These are phyloP conservation scores for Fremontodendron californicum DNA, from an alignment of 345 rosid species.

Conservation along the genomic window DNA sequence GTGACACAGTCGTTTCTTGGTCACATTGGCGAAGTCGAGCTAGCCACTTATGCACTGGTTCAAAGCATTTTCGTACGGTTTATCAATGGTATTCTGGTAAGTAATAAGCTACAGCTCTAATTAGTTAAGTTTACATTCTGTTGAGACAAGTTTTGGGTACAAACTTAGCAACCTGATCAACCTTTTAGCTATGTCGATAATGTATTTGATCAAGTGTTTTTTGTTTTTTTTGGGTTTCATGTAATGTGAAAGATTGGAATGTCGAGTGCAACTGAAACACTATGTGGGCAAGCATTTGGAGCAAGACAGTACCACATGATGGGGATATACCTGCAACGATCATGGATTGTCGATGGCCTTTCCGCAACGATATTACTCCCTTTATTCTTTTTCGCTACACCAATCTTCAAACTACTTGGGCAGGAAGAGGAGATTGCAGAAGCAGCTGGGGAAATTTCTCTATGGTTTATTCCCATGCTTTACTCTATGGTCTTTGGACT, in stretches of 20 bases:
- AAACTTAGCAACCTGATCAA: too few relatives aligned
- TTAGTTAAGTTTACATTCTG: background rate
- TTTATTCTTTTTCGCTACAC: background rate
- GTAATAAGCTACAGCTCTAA: background rate
- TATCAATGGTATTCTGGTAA: slow-evolving; percentile 31
- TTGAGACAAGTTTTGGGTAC: background rate
- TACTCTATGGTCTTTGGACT: background rate
- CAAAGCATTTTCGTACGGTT: slow-evolving; percentile 30
- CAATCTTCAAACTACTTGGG: slow-evolving; percentile 7
- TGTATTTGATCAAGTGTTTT: background rate
- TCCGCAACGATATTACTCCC: background rate
- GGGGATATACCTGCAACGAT: slow-evolving; percentile 15
- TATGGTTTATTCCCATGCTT: slow-evolving; percentile 6
- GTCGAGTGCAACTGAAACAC: slow-evolving; percentile 11
- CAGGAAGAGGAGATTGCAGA: slow-evolving; percentile 6
- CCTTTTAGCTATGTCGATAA: too few relatives aligned
- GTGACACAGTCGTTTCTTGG: slow-evolving; percentile 45
- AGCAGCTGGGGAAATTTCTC: background rate
- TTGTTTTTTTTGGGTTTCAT: background rate
- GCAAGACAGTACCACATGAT: slow-evolving; percentile 3
- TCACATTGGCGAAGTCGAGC: slow-evolving; percentile 23
- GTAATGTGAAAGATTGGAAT: slow-evolving; percentile 1
- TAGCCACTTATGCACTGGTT: slow-evolving; percentile 31
- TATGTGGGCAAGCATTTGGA: slow-evolving; percentile 14
- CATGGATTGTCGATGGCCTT: background rate